Evolutionary conservation across 2,329 filamentous ascomycete genomes (phyloP), one percentile per base, ranked within the genome.

Genomic region (Aphanoascus verrucosus): DNA sequence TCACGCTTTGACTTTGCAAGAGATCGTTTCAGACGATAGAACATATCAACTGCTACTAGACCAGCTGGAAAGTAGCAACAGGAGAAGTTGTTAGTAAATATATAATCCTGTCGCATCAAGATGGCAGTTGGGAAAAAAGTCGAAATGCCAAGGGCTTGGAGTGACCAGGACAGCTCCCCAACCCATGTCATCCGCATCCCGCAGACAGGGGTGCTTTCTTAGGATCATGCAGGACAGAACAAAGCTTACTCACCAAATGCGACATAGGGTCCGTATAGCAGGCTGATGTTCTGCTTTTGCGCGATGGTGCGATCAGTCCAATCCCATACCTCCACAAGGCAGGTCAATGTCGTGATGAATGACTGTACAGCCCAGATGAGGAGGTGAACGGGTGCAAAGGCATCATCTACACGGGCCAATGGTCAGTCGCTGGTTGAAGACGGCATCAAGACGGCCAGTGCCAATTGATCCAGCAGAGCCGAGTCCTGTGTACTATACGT

Each of bases 301-400:
- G 61, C 63, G 1, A 63, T 57, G 0, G 69, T 67, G 31, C 76
- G 70, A 45, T 70, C 70, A 2, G 65, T 63, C 79, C 82, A 86
- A 57, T 70, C 72, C 66, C 77, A 68, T 59, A 78, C 79, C 54
- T 85, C 82, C 1, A 76, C 73, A 44, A 85, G 72, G 61, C 82
- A 86, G 0, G 79, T 79, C 41, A 79, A 61, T 0, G 83, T 84
- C 1, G 82, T 84, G 53, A 85, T 57, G 35, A 75, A 78, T 0
- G 80, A 78, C 61, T 84, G 75, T 8, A 80, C 65, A 0, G 78
- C 76, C 59, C 79, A 85, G 2, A 80, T 67, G 1, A 85, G 73
- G 0, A 86, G 69, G 49, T 82, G 76, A 0, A 85, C 65, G 0
- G 82, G 80, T 3, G 82, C 59, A 46, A 77, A 72, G 0, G 80